These are phyloP conservation scores for Escallonia herrerae DNA, from an alignment of 129 eudicot genomes.

Conservation along the genomic window DNA sequence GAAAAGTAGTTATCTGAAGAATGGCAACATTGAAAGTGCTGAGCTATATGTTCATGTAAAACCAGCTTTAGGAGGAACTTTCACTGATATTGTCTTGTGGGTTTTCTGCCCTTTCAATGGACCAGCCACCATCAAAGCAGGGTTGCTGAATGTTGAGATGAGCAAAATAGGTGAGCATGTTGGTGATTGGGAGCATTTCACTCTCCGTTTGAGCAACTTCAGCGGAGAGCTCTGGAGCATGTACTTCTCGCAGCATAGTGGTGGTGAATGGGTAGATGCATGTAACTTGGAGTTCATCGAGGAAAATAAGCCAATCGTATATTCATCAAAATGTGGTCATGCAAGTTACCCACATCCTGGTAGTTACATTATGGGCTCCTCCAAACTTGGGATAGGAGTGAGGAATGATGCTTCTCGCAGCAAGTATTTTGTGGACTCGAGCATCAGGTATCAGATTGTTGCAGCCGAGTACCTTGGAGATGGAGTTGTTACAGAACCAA, in stretches of 20 bases:
- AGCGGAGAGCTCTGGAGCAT: slow-evolving; percentile 66
- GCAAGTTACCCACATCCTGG: slow-evolving; percentile 91
- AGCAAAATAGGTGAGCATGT: slow-evolving; percentile 67
- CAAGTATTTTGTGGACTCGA: slow-evolving; percentile 55
- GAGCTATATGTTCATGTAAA: slow-evolving; percentile 85
- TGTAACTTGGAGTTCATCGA: slow-evolving; percentile 60
- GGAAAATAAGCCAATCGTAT: slow-evolving; percentile 74
- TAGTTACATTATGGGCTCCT: slow-evolving; percentile 61
- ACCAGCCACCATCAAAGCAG: slow-evolving; percentile 62
- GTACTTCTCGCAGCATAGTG: slow-evolving; percentile 81
- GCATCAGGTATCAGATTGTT: slow-evolving; percentile 47
- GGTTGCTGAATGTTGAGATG: slow-evolving; percentile 39
- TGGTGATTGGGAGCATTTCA: slow-evolving; percentile 92
- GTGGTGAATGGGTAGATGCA: slow-evolving; percentile 81
- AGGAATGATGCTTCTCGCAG: slow-evolving; percentile 68
- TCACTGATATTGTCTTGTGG: slow-evolving; percentile 90
- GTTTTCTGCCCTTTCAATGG: slow-evolving; percentile 95
- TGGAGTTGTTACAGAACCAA: slow-evolving; percentile 39
- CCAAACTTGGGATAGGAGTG: slow-evolving; percentile 61
- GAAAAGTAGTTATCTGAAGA: slow-evolving; percentile 25
- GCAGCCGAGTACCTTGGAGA: slow-evolving; percentile 79
- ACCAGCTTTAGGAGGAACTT: slow-evolving; percentile 81
- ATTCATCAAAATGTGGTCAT: slow-evolving; percentile 72
- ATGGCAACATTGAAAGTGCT: slow-evolving; percentile 60
- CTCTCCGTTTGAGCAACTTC: slow-evolving; percentile 87